These are phyloP conservation scores for Boletus austroedulis DNA, from an alignment of 1,284 basidiomycete genomes.

Conservation along the genomic window DNA sequence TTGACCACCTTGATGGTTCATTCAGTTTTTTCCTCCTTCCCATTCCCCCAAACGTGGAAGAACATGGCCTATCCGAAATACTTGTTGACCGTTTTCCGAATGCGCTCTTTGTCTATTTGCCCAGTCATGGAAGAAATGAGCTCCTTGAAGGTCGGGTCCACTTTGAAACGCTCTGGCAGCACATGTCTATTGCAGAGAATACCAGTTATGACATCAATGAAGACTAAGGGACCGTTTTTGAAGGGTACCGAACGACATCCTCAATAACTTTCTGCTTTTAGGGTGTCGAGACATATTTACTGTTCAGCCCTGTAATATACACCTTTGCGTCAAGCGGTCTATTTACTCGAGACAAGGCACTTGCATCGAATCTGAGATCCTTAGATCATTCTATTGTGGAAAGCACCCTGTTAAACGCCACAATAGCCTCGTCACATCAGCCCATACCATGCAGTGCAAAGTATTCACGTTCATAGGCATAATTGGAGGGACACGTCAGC, in stretches of 20 bases:
- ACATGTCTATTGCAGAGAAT: background rate
- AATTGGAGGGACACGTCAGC: too few relatives aligned
- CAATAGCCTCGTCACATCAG: conserved; percentile 2
- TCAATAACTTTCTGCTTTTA: background rate
- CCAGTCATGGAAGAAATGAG: conserved; percentile 1
- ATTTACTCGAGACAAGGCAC: background rate
- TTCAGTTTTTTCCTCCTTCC: background rate
- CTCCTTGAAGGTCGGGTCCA: background rate
- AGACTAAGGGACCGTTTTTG: background rate
- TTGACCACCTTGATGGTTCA: background rate
- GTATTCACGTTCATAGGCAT: background rate
- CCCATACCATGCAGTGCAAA: conserved; percentile 1
- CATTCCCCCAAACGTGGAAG: conserved; percentile 7
- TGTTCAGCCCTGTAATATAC: background rate
- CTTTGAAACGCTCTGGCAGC: background rate
- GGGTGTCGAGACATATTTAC: background rate
- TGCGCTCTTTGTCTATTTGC: conserved; percentile 1
- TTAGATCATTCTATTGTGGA: background rate
- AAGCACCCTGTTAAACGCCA: background rate
- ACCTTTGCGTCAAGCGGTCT: background rate
- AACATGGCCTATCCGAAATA: conserved; percentile 6
- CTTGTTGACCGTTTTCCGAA: background rate
- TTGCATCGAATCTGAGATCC: background rate
- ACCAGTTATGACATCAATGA: background rate
- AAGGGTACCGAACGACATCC: background rate